These are phyloP conservation scores for Cordyceps tenuipes DNA, from an alignment of 2,329 filamentous ascomycete species.

Conservation along the genomic window DNA sequence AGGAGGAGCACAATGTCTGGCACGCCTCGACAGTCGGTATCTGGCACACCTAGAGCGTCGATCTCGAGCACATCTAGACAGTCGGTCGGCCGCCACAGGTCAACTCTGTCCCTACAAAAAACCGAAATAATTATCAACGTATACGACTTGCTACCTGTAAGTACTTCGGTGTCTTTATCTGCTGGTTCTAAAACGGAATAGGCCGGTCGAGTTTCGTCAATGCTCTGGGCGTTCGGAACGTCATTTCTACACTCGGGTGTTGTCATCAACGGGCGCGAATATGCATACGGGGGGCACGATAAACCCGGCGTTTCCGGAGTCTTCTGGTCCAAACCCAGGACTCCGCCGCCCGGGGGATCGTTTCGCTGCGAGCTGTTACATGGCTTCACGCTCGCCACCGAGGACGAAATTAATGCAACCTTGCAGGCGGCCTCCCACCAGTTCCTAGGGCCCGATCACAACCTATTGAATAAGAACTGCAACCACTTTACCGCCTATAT, in stretches of 20 bases:
- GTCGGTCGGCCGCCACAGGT: constrained; percentile 41
- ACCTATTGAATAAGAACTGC: constrained; percentile 76
- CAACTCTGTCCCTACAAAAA: constrained; percentile 60
- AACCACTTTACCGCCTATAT: constrained; percentile 80
- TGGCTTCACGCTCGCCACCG: constrained; percentile 64
- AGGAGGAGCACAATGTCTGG: neutral
- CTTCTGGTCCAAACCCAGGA: constrained; percentile 69
- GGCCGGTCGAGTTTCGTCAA: constrained; percentile 65
- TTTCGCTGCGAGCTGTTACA: constrained; percentile 70
- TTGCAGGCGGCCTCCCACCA: constrained; percentile 60
- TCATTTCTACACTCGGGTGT: constrained; percentile 77
- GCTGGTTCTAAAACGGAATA: constrained; percentile 24
- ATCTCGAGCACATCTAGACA: constrained; percentile 17
- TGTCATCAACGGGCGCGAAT: constrained; percentile 71
- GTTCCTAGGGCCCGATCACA: constrained; percentile 70
- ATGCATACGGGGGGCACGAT: constrained; percentile 78
- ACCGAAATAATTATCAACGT: constrained; percentile 70
- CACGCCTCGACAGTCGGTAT: constrained; percentile 18
- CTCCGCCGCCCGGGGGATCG: constrained; percentile 67
- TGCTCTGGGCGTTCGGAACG: constrained; percentile 70
- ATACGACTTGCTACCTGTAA: constrained; percentile 67
- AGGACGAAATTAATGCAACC: constrained; percentile 61
- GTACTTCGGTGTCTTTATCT: constrained; percentile 14
- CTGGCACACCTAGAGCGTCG: constrained; percentile 19
- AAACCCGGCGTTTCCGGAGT: constrained; percentile 64